Percentiles rank a stretch among this genome's conserved stretches.
These are phyloP conservation scores for Pichia nakasei DNA, from an alignment of 805 yeast species.

Conservation along the genomic window DNA sequence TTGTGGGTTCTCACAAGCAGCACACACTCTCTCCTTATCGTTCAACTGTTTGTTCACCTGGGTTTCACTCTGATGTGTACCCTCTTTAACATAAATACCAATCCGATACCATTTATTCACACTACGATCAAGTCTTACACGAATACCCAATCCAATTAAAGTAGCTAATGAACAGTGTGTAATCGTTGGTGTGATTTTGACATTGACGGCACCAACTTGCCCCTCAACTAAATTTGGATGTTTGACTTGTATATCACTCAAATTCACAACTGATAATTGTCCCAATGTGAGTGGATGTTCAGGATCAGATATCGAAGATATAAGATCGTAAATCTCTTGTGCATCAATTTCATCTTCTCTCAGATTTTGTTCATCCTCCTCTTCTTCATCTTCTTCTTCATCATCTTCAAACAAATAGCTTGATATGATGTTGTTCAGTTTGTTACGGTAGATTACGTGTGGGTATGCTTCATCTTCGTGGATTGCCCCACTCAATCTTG, in stretches of 20 bases:
- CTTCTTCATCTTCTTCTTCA: background rate
- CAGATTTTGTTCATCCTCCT: background rate
- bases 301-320: constrained; percentile 86
- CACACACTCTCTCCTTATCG: constrained; percentile 96
- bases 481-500: constrained; percentile 29
- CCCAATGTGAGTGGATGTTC: constrained; percentile 95
- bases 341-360: constrained; percentile 60
- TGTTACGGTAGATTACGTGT: background rate
- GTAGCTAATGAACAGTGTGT: constrained; percentile 97
- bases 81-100: constrained; percentile 72
- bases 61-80: constrained; percentile 90
- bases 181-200: constrained; percentile 91
- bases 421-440: background rate
- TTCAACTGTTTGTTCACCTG: constrained; percentile 95
- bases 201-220: constrained; percentile 60
- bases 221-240: constrained; percentile 44
- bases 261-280: constrained; percentile 86
- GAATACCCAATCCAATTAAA: constrained; percentile 85
- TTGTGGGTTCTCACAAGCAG: constrained; percentile 97
- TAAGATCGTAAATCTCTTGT: constrained; percentile 83
- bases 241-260: constrained; percentile 65
- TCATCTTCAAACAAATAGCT: constrained; percentile 2
- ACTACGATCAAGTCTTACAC: constrained; percentile 85
- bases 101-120: constrained; percentile 80
- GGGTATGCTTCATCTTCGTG: background rate